Evolutionary conservation across 2,329 filamentous ascomycete species (phyloP), one percentile per base, ranked within the genome.

Genomic region (Aspergillus quadrilineatus): DNA sequence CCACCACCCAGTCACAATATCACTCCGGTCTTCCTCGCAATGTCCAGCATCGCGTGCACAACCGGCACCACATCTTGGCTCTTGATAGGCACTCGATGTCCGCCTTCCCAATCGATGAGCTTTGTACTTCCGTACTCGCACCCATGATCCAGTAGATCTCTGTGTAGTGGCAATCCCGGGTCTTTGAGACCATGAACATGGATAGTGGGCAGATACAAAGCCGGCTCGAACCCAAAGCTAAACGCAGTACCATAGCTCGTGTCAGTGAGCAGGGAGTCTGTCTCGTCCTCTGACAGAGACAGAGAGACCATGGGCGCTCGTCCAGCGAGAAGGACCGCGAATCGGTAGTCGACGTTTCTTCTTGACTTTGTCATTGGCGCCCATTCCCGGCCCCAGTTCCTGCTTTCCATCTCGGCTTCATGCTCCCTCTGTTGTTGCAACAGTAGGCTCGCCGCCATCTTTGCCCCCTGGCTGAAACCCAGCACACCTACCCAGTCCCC

Each of bases 31-130:
- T 22, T 14, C 7, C 39, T 22, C 17, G n/a, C 39, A 10, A 42
- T 6, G 4, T 17, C 39, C 15, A 42, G 7, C 22, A 22, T 42
- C 8, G 8, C 39, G 39, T 22, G 6, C 39, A 50, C 54, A 14
- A 53, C 41, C 3, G 29, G 10, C n/a, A 9, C 12, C 6, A 91
- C 86, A 70, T 92, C 88, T 32, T 71, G 74, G 26, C 74, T 77
- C 76, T 88, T 89, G 57, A 92, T 80, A 1, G 89, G 87, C 48
- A 92, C 77, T 6, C 89, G 75, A 69, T 93, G 89, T 1, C 79
- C 80, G 0, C 88, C 89, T 55, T 89, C 82, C 89, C 89, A 92
- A 70, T 91, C 87, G 42, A 91, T 58, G 37, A 72, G 78, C 5
- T 80, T 75, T 2, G 75, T 82, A 0, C 77, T 79, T 7, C 17